These are phyloP conservation scores for Tulasnella sp. DNA, from an alignment of 768 basidiomycete species.

Conservation along the genomic window DNA sequence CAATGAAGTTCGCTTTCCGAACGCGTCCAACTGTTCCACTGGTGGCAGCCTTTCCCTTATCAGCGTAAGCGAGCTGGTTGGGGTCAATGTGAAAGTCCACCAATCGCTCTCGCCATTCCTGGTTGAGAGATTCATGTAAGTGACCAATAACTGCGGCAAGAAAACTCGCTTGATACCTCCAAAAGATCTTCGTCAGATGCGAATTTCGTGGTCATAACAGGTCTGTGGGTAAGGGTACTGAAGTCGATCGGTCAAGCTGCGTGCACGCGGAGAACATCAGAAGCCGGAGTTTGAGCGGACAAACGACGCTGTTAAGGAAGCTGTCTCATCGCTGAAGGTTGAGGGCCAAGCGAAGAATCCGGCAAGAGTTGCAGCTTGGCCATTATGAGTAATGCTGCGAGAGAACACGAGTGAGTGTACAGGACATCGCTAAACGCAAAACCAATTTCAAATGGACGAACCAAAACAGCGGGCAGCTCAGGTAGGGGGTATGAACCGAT, in stretches of 20 bases:
- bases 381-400: not conserved
- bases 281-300: not conserved
- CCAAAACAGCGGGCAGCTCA: not conserved
- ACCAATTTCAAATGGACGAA: not conserved
- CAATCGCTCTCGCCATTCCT: not conserved
- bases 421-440: not conserved
- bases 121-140: not conserved
- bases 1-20: not conserved
- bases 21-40: not conserved
- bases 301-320: not conserved
- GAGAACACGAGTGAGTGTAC: not conserved
- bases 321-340: not conserved
- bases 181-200: not conserved
- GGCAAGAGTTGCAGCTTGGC: not conserved
- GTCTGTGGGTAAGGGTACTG: not conserved
- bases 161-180: not conserved
- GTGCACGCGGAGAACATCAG: not conserved
- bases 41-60: not conserved
- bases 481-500: not conserved
- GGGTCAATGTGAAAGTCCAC: not conserved
- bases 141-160: not conserved
- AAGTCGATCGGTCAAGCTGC: not conserved
- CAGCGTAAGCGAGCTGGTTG: not conserved
- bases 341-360: not conserved
- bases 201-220: not conserved